These are phyloP conservation scores for Diaporthe destruens DNA, from an alignment of 2,329 filamentous ascomycete species.

Conservation along the genomic window DNA sequence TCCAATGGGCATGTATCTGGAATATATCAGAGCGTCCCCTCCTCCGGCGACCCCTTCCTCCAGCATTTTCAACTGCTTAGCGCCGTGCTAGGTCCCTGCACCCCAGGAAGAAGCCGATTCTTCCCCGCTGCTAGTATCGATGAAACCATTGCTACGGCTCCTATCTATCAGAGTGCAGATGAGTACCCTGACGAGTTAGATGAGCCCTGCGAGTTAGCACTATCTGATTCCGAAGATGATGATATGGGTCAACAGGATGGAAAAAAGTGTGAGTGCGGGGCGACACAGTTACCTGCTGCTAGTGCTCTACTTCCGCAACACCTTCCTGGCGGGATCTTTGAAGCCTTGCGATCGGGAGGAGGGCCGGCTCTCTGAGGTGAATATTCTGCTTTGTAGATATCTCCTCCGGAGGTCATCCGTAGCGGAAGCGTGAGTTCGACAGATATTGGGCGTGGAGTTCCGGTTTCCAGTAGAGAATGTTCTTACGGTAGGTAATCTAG, in stretches of 20 bases:
- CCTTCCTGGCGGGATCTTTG: neutral
- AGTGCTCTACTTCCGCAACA: neutral
- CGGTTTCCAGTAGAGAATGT: too few relatives aligned
- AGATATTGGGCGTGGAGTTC: too few relatives aligned
- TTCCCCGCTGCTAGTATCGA: neutral
- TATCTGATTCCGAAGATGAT: neutral
- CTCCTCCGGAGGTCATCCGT: too few relatives aligned
- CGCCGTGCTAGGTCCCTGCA: neutral
- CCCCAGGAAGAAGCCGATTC: neutral
- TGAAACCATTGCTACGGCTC: neutral
- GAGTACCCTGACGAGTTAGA: neutral
- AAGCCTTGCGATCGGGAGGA: neutral
- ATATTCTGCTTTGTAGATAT: too few relatives aligned
- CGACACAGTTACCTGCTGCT: neutral
- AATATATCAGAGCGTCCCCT: neutral
- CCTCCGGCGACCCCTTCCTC: neutral
- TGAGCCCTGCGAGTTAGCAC: neutral
- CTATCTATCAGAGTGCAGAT: neutral
- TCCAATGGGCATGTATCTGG: neutral
- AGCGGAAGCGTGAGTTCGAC: too few relatives aligned
- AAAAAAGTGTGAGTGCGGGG: neutral
- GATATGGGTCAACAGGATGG: neutral
- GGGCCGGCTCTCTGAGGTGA: neutral
- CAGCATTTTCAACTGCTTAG: neutral
- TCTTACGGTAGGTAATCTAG: too few relatives aligned